Evolutionary conservation across 2,329 filamentous ascomycete species (phyloP), one percentile per base, ranked within the genome.

Genomic region (Alternaria alternata): DNA sequence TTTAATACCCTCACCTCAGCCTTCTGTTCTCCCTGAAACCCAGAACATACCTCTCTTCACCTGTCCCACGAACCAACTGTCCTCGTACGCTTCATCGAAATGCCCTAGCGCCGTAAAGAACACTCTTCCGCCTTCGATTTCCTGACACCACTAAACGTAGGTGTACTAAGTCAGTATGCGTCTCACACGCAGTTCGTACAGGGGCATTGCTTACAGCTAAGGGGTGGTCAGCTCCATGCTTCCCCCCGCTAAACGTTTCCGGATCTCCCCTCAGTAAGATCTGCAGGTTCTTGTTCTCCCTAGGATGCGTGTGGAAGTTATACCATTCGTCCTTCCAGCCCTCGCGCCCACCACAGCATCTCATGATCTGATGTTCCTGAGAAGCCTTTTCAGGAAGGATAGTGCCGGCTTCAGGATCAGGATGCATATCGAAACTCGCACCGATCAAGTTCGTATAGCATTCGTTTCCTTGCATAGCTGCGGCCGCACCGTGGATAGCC

Each of bases 241-340:
- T 71, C 1, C 69, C 68, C 2, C 70, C 71, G 5, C 57, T 30
- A 30, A 72, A 75, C 3, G 54, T 68, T 4, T 18, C 63, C 28
- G 63, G 51, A 47, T 74, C 70, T 5, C 70, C 70, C 18, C 32
- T 63, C 0, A 75, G 47, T 32, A 74, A 52, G 3, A 75, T 54
- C 7, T 51, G 46, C 30, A 74, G 54, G 18, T 66, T 68, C 5
- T 7, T 22, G 24, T 75, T 75, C 11, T 64, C 42, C 16, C 68
- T 38, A 4, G 70, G 72, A 51, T 75, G 69, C 8, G 63, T 64
- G 3, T 51, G 59, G 52, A 74, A 75, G 32, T 74, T 73, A 52
- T 75, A 75, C 71, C 70, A 75, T 51, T 75, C 72, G 20, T 75
- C 72, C 57, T 57, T 66, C 69, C 70, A 70, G 11, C 32, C 51